A percentile compares a stretch with the other conserved stretches of the same genome.
phyloP scores from a whole-genome alignment of 2,329 filamentous ascomycete genomes.

The Botrytis deweyae region DNA sequence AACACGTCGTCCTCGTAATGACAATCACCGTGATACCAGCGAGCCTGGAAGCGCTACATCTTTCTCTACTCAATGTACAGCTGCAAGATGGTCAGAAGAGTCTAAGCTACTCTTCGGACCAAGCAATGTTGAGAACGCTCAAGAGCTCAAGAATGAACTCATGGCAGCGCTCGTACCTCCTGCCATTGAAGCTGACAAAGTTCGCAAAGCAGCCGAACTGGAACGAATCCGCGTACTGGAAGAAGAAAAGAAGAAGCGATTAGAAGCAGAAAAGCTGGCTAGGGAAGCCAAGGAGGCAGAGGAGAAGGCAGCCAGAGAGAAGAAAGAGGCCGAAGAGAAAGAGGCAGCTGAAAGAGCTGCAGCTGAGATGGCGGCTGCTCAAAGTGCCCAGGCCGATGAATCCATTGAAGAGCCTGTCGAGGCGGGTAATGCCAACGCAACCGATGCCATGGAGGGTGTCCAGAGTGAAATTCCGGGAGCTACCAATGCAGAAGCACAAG shows the following conservation, averaged over 20 bases:
- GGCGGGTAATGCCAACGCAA: constrained; percentile 27
- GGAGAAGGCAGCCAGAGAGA: constrained; percentile 64
- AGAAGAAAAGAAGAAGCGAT: constrained; percentile 60
- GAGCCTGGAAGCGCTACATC: constrained; percentile 38
- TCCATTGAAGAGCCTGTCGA: constrained; percentile 38
- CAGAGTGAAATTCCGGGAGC: constrained; percentile 49
- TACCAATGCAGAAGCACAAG: not conserved
- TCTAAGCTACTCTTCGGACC: constrained; percentile 79
- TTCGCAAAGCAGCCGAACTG: constrained; percentile 59
- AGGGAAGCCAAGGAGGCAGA: constrained; percentile 72
- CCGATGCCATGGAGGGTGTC: constrained; percentile 69
- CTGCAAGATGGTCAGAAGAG: constrained; percentile 84
- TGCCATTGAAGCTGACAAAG: constrained; percentile 78
- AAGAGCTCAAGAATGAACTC: constrained; percentile 66
- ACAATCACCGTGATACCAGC: constrained; percentile 31
- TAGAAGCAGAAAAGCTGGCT: constrained; percentile 63
- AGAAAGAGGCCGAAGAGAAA: constrained; percentile 68
- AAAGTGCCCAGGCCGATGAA: constrained; percentile 47
- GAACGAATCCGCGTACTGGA: constrained; percentile 55
- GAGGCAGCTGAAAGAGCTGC: constrained; percentile 59
- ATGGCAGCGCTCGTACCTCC: constrained; percentile 75
- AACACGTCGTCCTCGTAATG: constrained; percentile 30
- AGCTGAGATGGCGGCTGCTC: constrained; percentile 50
- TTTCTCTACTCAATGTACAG: constrained; percentile 71
- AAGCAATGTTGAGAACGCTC: constrained; percentile 65